Base-by-base conservation (phyloP, 140 eudicot species). In the Senecio squalidus region DNA sequence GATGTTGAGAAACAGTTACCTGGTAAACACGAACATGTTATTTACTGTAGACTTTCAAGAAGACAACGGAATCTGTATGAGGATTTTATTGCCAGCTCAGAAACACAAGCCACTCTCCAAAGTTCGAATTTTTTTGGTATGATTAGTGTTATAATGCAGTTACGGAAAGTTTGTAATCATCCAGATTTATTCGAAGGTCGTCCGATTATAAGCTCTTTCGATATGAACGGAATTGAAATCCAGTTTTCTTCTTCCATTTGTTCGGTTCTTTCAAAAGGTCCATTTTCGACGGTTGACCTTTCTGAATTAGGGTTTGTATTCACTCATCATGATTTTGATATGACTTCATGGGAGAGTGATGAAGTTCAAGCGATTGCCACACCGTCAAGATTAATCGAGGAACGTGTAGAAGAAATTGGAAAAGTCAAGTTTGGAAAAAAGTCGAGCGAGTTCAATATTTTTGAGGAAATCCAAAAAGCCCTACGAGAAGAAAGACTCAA, bases 1-100 rank as follows among this genome's bases (percentile, higher is more conserved):
- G 99, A 93, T 39, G 99, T 93, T 6, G 99, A 93, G 81, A 93
- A 84, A 57, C 99, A 93, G 74, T 87, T 93, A 49, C 99, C 99
- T 8, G 58, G 64, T 66, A 93, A 93, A 58, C 79, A 72, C 27
- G 99, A 93, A 72, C 99, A 93, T 66, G 94, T 93, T 15, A 84
- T 93, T 26, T 81, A 76, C 72, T 93, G 99, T 72, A 76, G 94
- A 76, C 95, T 93, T 50, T 93, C 99, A n/a, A 82, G 88, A 60
- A 83, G 99, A 73, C 99, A 93, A 52, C 80, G 99, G 41, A 93
- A 88, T 67, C 75, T 93, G 51, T 93, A 93, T 31, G 99, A 93
- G 50, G 99, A 93, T 69, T 93, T 88, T 73, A 93, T 93, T 60
- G 99, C 99, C 40, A 88, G 94, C 60, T 84, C 96, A 17, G 99